Evolutionary conservation across 2,329 filamentous ascomycete genomes (phyloP), one percentile per base, ranked within the genome.

Genomic region (Sporothrix brasiliensis): DNA sequence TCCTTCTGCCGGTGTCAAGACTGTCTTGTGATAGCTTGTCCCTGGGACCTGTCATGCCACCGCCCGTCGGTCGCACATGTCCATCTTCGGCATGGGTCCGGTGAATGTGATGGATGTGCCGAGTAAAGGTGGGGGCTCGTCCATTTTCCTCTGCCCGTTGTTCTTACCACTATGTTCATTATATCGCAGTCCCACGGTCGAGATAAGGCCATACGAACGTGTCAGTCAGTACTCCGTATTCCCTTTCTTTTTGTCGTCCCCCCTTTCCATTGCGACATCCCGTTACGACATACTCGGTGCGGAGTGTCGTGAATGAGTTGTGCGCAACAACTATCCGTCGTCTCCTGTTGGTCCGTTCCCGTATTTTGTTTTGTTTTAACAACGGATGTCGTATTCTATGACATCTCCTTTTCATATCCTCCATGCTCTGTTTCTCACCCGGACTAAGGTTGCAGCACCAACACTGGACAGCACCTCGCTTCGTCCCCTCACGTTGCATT

Each of bases 41-140:
- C n/a, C 13, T 47, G 58, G 58, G 39, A n/a, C 13, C 58, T 61
- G 39, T n/a, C 19, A 49, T 67, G 49, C 49, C 63, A 67, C 47
- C 52, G 66, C 52, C 66, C 39, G 52, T 54, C 66, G 50, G 49
- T 56, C 49, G 49, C 41, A 67, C 63, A 67, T 67, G 49, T 52
- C 65, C 65, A 14, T 68, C 50, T 68, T 68, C 66, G 66, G 66
- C 24, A 56, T 58, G 52, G 34, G n/a, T 34, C 65, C 34, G 65
- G 50, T 44, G 49, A 54, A 54, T 67, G 50, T 67, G 50, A 30
- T 44, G 30, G 44, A 44, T 54, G 34, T 67, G 50, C 65, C 65
- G 65, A 21, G 50, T 7, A 27, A 52, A 52, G 34, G 49, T 39
- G 49, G 65, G 49, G 30, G 14, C 14, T 39, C 27, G 16, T 50